Evolutionary conservation across 2,329 filamentous ascomycete genomes (phyloP).

Genomic region (Diaporthe aspalathi): DNA sequence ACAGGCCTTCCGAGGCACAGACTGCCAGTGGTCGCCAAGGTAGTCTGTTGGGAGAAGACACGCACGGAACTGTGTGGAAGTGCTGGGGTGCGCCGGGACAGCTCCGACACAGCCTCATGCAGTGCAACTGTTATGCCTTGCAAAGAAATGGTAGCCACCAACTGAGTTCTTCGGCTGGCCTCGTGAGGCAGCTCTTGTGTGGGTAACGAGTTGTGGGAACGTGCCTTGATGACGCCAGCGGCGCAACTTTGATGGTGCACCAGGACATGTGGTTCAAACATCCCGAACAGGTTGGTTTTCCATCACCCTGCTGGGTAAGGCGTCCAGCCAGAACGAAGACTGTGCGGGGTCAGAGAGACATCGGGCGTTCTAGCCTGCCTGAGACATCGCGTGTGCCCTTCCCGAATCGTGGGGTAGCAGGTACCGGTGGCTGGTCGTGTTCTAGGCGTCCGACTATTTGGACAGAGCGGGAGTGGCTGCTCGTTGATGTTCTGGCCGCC

Average conservation of each 20-base stretch:
- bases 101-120: not conserved
- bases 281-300: not conserved
- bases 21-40: not conserved
- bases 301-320: slow-evolving; percentile 3
- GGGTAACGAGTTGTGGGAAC: slow-evolving; percentile 10
- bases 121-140: not conserved
- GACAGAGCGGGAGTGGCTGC: slow-evolving; percentile 26
- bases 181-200: slow-evolving; percentile 2
- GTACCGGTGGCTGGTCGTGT: not conserved
- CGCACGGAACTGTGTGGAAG: too few relatives aligned
- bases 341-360: slow-evolving; percentile 6
- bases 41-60: not conserved
- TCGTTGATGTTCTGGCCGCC: slow-evolving; percentile 2
- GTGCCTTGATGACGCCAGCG: slow-evolving; percentile 23
- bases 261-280: not conserved
- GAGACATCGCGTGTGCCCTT: slow-evolving; percentile 18
- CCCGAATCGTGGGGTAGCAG: slow-evolving; percentile 7
- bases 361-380: slow-evolving; percentile 9
- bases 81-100: not conserved
- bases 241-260: not conserved
- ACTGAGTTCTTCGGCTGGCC: not conserved
- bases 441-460: slow-evolving; percentile 3
- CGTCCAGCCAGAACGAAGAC: not conserved
- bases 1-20: not conserved
- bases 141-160: not conserved